phyloP scores from a whole-genome alignment of 352 stramenopile species.

The Phytophthora citricola region DNA sequence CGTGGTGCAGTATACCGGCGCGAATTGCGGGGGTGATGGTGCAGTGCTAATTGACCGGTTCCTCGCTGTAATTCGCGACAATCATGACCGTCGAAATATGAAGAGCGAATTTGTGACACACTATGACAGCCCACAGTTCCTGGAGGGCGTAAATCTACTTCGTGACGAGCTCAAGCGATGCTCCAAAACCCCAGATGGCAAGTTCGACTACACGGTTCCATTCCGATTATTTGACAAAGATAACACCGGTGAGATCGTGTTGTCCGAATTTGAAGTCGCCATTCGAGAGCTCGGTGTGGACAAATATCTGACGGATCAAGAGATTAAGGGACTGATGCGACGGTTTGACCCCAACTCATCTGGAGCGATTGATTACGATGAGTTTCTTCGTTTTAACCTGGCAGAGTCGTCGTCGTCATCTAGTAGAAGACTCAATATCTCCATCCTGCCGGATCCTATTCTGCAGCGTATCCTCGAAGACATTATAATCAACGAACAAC shows the following conservation, averaged over 20 bases:
- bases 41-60: slow-evolving; percentile 81
- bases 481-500: slow-evolving; percentile 56
- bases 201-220: slow-evolving; percentile 74
- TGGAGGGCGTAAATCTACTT: slow-evolving; percentile 75
- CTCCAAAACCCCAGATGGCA: slow-evolving; percentile 81
- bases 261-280: slow-evolving; percentile 76
- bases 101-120: slow-evolving; percentile 86
- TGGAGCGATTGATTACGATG: slow-evolving; percentile 74
- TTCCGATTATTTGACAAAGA: slow-evolving; percentile 83
- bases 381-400: slow-evolving; percentile 84
- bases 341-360: slow-evolving; percentile 75
- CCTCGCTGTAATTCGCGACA: slow-evolving; percentile 68
- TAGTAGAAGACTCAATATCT: slow-evolving; percentile 37
- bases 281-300: slow-evolving; percentile 78
- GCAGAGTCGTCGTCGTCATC: slow-evolving; percentile 66
- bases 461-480: slow-evolving; percentile 54
- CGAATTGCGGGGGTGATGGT: slow-evolving; percentile 75
- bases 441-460: slow-evolving; percentile 31
- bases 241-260: slow-evolving; percentile 64
- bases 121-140: slow-evolving; percentile 79
- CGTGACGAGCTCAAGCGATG: slow-evolving; percentile 77
- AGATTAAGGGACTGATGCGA: slow-evolving; percentile 83
- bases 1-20: slow-evolving; percentile 72
- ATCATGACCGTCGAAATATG: slow-evolving; percentile 80
- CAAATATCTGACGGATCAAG: slow-evolving; percentile 73